Conservation (phyloP, 306 rosid species). For the Pyrus communis region DNA sequence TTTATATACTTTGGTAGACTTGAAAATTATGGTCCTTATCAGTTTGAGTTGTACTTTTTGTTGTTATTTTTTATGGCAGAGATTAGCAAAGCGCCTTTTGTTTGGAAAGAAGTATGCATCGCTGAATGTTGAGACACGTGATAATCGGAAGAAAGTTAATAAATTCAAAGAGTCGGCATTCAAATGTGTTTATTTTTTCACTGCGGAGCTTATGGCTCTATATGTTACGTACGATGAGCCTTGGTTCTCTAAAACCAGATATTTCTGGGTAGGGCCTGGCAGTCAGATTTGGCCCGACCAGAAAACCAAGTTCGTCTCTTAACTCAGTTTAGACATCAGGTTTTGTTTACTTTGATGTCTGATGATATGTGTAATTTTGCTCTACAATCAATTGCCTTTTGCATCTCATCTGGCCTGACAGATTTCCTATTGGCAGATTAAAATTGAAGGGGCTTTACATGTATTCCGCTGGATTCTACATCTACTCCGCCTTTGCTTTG, state of each 20-base stretch:
- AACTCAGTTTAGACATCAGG: neutral
- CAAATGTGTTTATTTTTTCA: constrained; percentile 24
- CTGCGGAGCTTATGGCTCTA: constrained; percentile 30
- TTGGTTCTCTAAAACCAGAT: constrained; percentile 21
- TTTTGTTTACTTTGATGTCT: neutral
- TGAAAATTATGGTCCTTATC: neutral
- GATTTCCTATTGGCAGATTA: constrained; percentile 11
- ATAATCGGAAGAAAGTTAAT: constrained; percentile 15
- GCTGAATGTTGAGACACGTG: neutral
- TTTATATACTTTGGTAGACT: neutral
- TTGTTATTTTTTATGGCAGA: neutral
- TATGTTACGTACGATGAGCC: constrained; percentile 25
- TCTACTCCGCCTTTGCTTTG: constrained; percentile 29
- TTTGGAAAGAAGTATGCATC: constrained; percentile 6
- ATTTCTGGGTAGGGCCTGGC: constrained; percentile 36
- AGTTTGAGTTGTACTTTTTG: neutral
- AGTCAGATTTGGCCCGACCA: constrained; percentile 31
- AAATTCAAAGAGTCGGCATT: constrained; percentile 36
- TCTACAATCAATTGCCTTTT: neutral
- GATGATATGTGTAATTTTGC: neutral
- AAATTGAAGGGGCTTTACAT: constrained; percentile 29
- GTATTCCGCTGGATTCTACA: constrained; percentile 32
- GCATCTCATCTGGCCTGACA: neutral
- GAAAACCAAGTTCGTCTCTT: constrained; percentile 24
- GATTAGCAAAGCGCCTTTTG: constrained; percentile 16